Conservation (phyloP, 148 eudicot genomes). For the Silene conica region DNA sequence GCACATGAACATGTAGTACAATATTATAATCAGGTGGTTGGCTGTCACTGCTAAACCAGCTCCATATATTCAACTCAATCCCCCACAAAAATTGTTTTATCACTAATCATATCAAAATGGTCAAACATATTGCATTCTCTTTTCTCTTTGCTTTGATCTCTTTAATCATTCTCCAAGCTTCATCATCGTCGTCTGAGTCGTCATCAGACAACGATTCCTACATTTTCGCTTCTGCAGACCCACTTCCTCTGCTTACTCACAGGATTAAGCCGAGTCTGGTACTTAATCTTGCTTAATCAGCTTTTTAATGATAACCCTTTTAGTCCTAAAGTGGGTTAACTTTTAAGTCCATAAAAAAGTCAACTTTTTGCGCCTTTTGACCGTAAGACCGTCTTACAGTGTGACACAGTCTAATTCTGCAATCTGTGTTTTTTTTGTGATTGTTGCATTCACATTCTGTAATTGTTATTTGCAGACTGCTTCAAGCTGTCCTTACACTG, state of each 20-base stretch:
- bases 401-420: too few relatives aligned
- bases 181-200: conserved; percentile 11
- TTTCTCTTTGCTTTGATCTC: conserved; percentile 23
- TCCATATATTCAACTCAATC: too few relatives aligned
- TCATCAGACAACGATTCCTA: conserved; percentile 3
- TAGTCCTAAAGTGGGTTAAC: background rate
- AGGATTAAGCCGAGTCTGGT: conserved; percentile 39
- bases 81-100: too few relatives aligned
- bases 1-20: too few relatives aligned
- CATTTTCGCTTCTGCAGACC: conserved; percentile 19
- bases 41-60: too few relatives aligned
- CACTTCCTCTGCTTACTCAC: conserved; percentile 36
- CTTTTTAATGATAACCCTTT: background rate
- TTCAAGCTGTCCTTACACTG: conserved; percentile 25
- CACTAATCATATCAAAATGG: conserved; percentile 16
- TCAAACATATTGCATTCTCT: conserved; percentile 8
- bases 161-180: conserved; percentile 17
- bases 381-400: too few relatives aligned
- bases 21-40: too few relatives aligned
- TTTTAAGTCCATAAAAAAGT: background rate
- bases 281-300: background rate
- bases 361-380: background rate
- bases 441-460: too few relatives aligned
- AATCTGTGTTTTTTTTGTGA: too few relatives aligned
- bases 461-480: conserved; percentile 16